A percentile compares a stretch with the other conserved stretches of the same genome.
These are phyloP conservation scores for Colletotrichum cereale DNA, from an alignment of 2,329 filamentous ascomycete species.

Conservation along the genomic window DNA sequence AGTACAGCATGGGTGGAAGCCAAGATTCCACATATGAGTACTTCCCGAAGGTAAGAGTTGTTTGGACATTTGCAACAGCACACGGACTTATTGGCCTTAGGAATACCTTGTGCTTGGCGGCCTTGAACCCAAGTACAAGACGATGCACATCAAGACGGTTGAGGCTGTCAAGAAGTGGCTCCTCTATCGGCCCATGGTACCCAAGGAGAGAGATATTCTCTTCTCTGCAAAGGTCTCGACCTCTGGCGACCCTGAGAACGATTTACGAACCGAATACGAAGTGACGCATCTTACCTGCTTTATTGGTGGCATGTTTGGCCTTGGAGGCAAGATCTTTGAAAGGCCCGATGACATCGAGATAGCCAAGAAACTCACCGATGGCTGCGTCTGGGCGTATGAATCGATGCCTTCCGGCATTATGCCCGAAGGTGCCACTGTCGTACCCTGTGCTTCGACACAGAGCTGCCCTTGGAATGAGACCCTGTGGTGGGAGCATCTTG, in stretches of 20 bases:
- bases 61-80: background rate
- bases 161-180: constrained; percentile 79
- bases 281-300: constrained; percentile 76
- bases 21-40: constrained; percentile 81
- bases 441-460: constrained; percentile 61
- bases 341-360: constrained; percentile 71
- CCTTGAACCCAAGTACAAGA: constrained; percentile 76
- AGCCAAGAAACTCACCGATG: constrained; percentile 73
- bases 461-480: constrained; percentile 68
- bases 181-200: constrained; percentile 82
- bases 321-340: constrained; percentile 73
- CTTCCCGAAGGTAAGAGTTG: constrained; percentile 64
- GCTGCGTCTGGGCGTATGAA: constrained; percentile 78
- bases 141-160: constrained; percentile 77
- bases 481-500: constrained; percentile 62
- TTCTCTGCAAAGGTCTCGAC: constrained; percentile 75
- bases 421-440: constrained; percentile 66
- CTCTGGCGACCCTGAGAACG: constrained; percentile 54
- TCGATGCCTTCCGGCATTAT: constrained; percentile 72
- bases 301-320: constrained; percentile 76
- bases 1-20: constrained; percentile 72
- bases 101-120: constrained; percentile 81
- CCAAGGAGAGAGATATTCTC: constrained; percentile 75
- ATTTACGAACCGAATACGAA: constrained; percentile 67
- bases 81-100: constrained; percentile 58